phyloP scores from a whole-genome alignment of 1,284 basidiomycete genomes.

The Microbotryomycetes sp. region DNA sequence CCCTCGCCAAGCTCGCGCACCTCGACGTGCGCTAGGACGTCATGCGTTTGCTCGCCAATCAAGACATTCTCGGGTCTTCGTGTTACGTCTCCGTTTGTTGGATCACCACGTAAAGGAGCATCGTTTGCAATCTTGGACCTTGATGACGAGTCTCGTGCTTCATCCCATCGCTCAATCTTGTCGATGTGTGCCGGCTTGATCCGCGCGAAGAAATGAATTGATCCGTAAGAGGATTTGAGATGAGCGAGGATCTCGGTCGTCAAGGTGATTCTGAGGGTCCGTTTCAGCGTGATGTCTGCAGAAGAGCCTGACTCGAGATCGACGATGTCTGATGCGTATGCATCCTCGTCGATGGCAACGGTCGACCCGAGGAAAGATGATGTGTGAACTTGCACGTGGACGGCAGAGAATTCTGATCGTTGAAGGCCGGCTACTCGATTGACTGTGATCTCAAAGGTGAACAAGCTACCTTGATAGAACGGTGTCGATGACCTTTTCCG shows the following conservation, averaged over 20 bases:
- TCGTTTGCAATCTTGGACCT: conserved; percentile 44
- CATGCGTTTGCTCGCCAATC: conserved; percentile 78
- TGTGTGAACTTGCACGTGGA: conserved; percentile 76
- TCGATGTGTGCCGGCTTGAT: conserved; percentile 74
- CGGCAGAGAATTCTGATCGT: conserved; percentile 71
- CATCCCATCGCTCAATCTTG: conserved; percentile 83
- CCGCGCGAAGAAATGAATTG: conserved; percentile 80
- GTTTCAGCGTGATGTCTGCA: conserved; percentile 70
- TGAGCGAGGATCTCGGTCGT: conserved; percentile 66
- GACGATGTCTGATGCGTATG: conserved; percentile 65
- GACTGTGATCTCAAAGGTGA: conserved; percentile 72
- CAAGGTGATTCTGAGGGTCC: conserved; percentile 68
- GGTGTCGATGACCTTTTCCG: conserved; percentile 39
- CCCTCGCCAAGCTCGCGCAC: conserved; percentile 78
- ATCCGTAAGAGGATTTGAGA: conserved; percentile 65
- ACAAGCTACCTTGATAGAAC: conserved; percentile 63
- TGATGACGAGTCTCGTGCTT: conserved; percentile 58
- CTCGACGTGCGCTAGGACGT: conserved; percentile 77
- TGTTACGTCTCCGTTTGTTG: conserved; percentile 49
- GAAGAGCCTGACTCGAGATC: conserved; percentile 66
- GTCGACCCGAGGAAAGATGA: conserved; percentile 69
- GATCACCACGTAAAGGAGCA: conserved; percentile 24
- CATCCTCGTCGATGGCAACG: conserved; percentile 62
- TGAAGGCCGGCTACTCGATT: conserved; percentile 69
- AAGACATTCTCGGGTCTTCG: conserved; percentile 86